Percentiles rank a stretch among this genome's conserved stretches.
Conservation (phyloP, 495 filamentous ascomycete species). For the Penicillium subrubescens region DNA sequence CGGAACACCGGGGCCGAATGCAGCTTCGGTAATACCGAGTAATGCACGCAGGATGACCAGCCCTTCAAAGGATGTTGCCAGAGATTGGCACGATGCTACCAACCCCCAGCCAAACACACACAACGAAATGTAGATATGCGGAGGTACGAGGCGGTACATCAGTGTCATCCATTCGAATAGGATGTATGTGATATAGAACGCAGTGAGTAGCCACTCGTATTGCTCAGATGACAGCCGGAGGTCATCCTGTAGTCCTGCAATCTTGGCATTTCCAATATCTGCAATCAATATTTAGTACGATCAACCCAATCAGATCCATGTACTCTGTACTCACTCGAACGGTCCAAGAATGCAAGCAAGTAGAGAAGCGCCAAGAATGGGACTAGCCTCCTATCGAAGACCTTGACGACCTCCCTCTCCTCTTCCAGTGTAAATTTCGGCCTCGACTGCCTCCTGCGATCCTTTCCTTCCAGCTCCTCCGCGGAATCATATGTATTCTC, state of each 20-base stretch:
- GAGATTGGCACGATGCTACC: constrained; percentile 69
- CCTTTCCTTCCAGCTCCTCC: constrained; percentile 31
- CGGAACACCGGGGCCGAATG: constrained; percentile 62
- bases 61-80: constrained; percentile 56
- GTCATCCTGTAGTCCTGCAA: constrained; percentile 71
- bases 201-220: constrained; percentile 69
- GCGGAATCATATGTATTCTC: constrained; percentile 33
- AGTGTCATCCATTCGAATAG: constrained; percentile 73
- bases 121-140: constrained; percentile 59
- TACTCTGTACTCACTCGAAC: constrained; percentile 62
- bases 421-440: constrained; percentile 69
- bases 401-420: constrained; percentile 69
- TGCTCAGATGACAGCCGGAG: constrained; percentile 56
- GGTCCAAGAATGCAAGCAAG: constrained; percentile 77
- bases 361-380: constrained; percentile 81
- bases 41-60: constrained; percentile 49
- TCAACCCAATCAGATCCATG: background rate
- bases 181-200: constrained; percentile 74
- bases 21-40: constrained; percentile 63
- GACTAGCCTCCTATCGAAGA: constrained; percentile 75
- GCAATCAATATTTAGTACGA: constrained; percentile 7
- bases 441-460: constrained; percentile 10
- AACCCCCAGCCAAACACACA: constrained; percentile 56
- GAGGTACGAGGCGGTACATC: constrained; percentile 57
- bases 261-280: constrained; percentile 81